These are phyloP conservation scores for Moesziomyces globuligerus DNA, from an alignment of 1,284 basidiomycete genomes.

Conservation along the genomic window DNA sequence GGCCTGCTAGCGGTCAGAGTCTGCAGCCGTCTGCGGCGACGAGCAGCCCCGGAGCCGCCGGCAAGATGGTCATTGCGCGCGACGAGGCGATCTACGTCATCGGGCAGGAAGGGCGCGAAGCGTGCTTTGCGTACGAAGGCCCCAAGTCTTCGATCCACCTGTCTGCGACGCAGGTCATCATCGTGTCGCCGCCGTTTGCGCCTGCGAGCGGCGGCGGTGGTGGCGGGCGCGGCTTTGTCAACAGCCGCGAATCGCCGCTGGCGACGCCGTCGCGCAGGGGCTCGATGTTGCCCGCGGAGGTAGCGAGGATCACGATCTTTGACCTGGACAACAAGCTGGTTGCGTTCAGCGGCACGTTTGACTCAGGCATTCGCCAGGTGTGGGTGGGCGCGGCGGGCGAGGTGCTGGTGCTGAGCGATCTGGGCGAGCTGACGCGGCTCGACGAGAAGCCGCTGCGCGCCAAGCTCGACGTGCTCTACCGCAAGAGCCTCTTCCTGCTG, in stretches of 20 bases:
- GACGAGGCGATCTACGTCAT: constrained; percentile 93
- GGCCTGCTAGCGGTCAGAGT: neutral
- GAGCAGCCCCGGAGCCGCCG: constrained; percentile 70
- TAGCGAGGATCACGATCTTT: constrained; percentile 84
- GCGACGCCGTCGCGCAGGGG: constrained; percentile 19
- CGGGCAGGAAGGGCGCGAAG: constrained; percentile 82
- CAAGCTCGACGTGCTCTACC: constrained; percentile 61
- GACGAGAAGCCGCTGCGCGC: constrained; percentile 58
- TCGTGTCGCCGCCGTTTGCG: constrained; percentile 84
- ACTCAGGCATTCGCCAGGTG: constrained; percentile 47
- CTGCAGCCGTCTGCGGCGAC: neutral
- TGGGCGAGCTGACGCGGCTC: constrained; percentile 42
- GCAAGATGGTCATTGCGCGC: constrained; percentile 83
- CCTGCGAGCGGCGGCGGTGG: constrained; percentile 78
- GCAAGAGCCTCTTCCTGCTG: constrained; percentile 59
- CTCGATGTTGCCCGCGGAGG: constrained; percentile 15
- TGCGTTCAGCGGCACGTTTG: constrained; percentile 72
- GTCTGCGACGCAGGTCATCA: constrained; percentile 70
- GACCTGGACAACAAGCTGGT: constrained; percentile 93
- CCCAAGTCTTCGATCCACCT: constrained; percentile 56
- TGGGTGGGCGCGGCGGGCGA: constrained; percentile 41
- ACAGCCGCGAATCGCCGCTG: constrained; percentile 34
- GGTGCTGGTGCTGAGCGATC: constrained; percentile 54
- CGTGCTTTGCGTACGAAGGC: constrained; percentile 76
- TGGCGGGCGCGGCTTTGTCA: constrained; percentile 76